Conservation (phyloP, 192 early-diverging fungal genomes). For the Backusella circina region DNA sequence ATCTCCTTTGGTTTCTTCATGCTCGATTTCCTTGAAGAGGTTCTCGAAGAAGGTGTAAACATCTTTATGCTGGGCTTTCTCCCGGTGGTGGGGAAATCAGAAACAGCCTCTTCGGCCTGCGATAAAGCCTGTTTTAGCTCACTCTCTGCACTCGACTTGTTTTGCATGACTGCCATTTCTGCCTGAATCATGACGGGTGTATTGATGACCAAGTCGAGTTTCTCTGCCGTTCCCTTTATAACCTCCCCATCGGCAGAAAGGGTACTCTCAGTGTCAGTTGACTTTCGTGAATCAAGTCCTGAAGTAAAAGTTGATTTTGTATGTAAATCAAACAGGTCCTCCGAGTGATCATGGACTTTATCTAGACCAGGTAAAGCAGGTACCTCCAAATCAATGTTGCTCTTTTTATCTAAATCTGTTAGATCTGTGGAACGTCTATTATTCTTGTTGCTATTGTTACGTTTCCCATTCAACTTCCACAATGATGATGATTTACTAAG, state of each 20-base stretch:
- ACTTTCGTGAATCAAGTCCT: background rate
- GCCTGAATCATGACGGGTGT: background rate
- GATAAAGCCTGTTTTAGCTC: background rate
- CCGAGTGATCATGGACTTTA: background rate
- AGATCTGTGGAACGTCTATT: slow-evolving; percentile 3
- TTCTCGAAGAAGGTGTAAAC: background rate
- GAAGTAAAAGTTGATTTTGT: background rate
- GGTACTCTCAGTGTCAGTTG: background rate
- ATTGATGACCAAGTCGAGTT: background rate
- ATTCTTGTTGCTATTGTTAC: background rate
- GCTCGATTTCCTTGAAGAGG: background rate
- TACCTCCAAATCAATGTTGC: background rate
- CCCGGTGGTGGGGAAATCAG: background rate
- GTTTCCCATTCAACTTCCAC: background rate
- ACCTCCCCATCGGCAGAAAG: background rate
- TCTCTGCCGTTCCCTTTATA: background rate
- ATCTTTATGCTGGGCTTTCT: background rate
- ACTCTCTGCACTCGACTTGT: background rate
- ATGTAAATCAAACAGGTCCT: background rate
- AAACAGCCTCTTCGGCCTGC: background rate
- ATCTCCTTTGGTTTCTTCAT: background rate
- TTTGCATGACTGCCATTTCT: background rate
- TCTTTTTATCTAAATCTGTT: background rate
- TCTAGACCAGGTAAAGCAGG: background rate
- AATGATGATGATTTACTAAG: background rate